phyloP scores from a whole-genome alignment of 805 yeast species.

The Candida patagonica region DNA sequence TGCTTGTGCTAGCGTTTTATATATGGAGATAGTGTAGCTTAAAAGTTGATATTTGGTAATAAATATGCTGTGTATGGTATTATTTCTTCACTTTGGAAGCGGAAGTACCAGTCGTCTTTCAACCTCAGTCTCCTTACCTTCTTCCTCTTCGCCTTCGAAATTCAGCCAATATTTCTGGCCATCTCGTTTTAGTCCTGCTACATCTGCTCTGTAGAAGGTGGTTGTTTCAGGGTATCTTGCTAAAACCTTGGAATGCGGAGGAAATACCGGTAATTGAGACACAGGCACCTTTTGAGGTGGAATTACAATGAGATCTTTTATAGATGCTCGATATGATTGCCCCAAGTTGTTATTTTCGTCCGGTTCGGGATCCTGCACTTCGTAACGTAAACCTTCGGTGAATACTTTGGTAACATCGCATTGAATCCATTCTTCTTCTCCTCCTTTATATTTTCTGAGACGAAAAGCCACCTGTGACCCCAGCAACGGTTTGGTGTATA shows the following conservation, averaged over 20 bases:
- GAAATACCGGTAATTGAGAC: constrained; percentile 37
- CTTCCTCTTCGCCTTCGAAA: constrained; percentile 97
- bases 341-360: constrained; percentile 89
- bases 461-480: constrained; percentile 88
- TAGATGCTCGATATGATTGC: constrained; percentile 69
- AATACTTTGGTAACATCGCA: constrained; percentile 75
- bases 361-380: constrained; percentile 96
- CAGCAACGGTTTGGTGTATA: constrained; percentile 22
- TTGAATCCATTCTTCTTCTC: constrained; percentile 91
- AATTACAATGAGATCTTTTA: constrained; percentile 69
- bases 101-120: constrained; percentile 66
- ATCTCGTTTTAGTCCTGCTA: constrained; percentile 64
- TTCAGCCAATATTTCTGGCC: constrained; percentile 63
- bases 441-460: constrained; percentile 47
- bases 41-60: too few species aligned
- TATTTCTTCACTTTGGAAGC: constrained; percentile 13
- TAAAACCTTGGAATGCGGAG: constrained; percentile 71
- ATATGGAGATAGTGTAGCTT: too few species aligned
- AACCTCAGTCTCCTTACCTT: constrained; percentile 89
- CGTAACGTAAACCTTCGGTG: constrained; percentile 70
- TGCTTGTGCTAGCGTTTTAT: too few species aligned
- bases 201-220: constrained; percentile 91
- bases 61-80: too few species aligned
- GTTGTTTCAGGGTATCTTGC: constrained; percentile 98
- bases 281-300: constrained; percentile 30